Percentiles rank a stretch among this genome's conserved stretches.
phyloP scores from a whole-genome alignment of 2,329 filamentous ascomycete species.

The Penicillium decumbens region DNA sequence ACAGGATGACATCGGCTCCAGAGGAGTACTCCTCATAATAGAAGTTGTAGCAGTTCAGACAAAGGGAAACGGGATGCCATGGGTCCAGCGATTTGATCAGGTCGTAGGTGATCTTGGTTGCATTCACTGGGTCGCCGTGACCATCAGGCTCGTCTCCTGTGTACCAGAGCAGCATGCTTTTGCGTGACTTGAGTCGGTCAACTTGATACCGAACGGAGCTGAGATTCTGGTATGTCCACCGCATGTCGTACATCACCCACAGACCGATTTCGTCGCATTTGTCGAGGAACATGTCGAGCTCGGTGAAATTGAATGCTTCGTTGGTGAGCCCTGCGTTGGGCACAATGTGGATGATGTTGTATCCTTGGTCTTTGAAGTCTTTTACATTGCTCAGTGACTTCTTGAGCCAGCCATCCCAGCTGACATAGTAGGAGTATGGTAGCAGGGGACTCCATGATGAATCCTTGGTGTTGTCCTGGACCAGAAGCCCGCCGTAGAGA shows the following conservation, averaged over 20 bases:
- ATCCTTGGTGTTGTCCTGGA: slow-evolving; percentile 34
- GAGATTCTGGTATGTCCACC: slow-evolving; percentile 40
- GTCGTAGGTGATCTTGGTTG: slow-evolving; percentile 42
- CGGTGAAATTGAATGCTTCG: slow-evolving; percentile 39
- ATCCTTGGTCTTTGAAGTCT: slow-evolving; percentile 42
- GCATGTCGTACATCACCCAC: slow-evolving; percentile 48
- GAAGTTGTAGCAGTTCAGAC: slow-evolving; percentile 60
- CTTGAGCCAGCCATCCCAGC: slow-evolving; percentile 37
- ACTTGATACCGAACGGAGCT: slow-evolving; percentile 33
- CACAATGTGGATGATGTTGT: slow-evolving; percentile 47
- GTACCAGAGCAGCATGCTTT: slow-evolving; percentile 45
- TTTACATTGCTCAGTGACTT: slow-evolving; percentile 36
- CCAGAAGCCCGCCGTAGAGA: slow-evolving; percentile 44
- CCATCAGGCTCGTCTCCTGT: slow-evolving; percentile 55
- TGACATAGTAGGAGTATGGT: slow-evolving; percentile 47
- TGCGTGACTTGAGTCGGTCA: slow-evolving; percentile 16
- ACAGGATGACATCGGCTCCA: slow-evolving; percentile 57
- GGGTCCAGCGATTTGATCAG: slow-evolving; percentile 51
- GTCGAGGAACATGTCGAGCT: slow-evolving; percentile 41
- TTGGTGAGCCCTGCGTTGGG: slow-evolving; percentile 37
- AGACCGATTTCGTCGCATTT: slow-evolving; percentile 43
- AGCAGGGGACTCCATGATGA: slow-evolving; percentile 39
- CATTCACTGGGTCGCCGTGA: slow-evolving; percentile 51
- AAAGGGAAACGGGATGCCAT: slow-evolving; percentile 58
- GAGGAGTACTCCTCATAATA: slow-evolving; percentile 54